Evolutionary conservation across 2,329 filamentous ascomycete species (phyloP).

Genomic region (Ceratocystis smalleyi): DNA sequence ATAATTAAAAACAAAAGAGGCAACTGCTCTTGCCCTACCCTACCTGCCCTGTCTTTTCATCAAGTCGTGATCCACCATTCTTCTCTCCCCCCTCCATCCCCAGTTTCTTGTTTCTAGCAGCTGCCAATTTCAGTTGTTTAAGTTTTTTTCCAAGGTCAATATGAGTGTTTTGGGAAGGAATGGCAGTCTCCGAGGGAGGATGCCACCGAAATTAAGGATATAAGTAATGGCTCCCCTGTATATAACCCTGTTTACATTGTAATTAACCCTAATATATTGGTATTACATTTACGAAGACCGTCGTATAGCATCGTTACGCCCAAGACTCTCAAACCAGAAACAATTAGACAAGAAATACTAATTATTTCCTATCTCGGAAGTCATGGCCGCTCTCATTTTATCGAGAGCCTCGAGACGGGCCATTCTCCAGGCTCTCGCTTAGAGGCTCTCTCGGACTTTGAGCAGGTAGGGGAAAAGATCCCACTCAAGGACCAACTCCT

Average conservation of each 20-base stretch:
- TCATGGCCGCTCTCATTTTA: slow-evolving; percentile 3
- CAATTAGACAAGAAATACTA: neutral
- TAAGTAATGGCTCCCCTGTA: neutral
- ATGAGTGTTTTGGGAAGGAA: neutral
- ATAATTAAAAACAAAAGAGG: neutral
- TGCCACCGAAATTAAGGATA: neutral
- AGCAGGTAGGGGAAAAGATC: neutral
- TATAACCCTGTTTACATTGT: neutral
- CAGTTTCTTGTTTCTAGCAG: neutral
- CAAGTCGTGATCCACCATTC: neutral
- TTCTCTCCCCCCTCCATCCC: neutral
- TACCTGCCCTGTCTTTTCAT: neutral
- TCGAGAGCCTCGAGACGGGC: neutral
- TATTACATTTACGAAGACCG: neutral
- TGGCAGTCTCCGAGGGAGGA: slow-evolving; percentile 2
- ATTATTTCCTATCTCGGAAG: slow-evolving; percentile 4
- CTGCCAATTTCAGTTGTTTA: neutral
- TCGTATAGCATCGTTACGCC: neutral
- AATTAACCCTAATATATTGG: too few relatives aligned
- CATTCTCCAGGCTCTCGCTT: neutral
- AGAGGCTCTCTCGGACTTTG: neutral
- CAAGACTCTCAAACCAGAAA: neutral
- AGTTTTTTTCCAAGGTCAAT: neutral
- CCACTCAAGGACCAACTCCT: neutral
- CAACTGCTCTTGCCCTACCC: neutral